Conservation (phyloP, 202 grass and related monocot species). For the Elaeis oleifera region DNA sequence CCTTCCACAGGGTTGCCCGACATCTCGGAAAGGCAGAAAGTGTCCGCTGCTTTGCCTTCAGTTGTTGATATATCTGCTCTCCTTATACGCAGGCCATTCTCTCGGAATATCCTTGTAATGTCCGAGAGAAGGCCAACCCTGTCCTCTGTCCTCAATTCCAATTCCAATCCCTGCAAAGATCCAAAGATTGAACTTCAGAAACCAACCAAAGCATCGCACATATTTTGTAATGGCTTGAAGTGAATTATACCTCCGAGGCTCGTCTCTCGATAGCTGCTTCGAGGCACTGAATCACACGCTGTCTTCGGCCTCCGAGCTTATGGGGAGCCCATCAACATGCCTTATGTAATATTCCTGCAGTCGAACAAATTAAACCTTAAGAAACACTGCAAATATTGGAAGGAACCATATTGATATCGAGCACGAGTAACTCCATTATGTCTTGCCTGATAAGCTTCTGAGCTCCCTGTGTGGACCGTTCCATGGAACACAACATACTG, state of each 20-base stretch:
- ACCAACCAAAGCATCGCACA: too few species aligned
- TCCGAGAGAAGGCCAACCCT: conserved; percentile 15
- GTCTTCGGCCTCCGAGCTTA: conserved; percentile 11
- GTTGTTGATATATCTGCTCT: conserved; percentile 5
- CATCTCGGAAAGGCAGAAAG: conserved; percentile 12
- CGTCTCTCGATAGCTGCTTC: conserved; percentile 13
- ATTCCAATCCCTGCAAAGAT: conserved; percentile 4
- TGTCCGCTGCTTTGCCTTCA: conserved; percentile 1
- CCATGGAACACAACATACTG: conserved; percentile 5
- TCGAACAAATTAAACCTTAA: neutral
- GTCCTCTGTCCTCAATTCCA: conserved; percentile 14
- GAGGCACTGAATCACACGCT: conserved; percentile 7
- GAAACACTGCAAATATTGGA: too few species aligned
- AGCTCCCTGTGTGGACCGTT: neutral
- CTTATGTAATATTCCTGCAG: conserved; percentile 22
- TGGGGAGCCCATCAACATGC: conserved; percentile 8
- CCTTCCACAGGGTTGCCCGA: conserved; percentile 8
- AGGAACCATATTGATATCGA: too few species aligned
- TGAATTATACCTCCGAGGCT: conserved; percentile 9
- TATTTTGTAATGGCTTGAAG: too few species aligned
- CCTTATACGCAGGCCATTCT: conserved; percentile 5
- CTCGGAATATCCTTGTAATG: conserved; percentile 16
- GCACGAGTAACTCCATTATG: too few species aligned
- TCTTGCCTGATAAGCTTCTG: conserved; percentile 10
- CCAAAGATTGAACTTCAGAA: neutral